Evolutionary conservation across 2,329 filamentous ascomycete species (phyloP).

Genomic region (Pezicula rhizophila): DNA sequence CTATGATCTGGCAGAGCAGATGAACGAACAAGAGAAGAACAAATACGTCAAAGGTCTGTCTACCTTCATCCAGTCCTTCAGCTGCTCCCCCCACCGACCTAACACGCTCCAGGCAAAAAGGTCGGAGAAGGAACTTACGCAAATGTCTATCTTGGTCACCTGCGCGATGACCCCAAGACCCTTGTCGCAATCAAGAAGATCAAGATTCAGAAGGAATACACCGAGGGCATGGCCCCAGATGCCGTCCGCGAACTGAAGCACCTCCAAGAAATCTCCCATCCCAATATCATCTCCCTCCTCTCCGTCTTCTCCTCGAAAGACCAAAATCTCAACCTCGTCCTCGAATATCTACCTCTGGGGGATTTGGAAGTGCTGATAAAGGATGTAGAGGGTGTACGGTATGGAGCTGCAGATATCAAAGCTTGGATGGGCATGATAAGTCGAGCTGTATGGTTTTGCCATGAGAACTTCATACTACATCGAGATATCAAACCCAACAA

Average conservation of each 20-base stretch:
- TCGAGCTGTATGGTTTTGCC: conserved; percentile 91
- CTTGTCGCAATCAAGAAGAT: conserved; percentile 92
- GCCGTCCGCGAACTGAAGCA: conserved; percentile 94
- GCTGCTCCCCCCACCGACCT: conserved; percentile 4
- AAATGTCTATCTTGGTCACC: conserved; percentile 84
- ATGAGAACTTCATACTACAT: conserved; percentile 88
- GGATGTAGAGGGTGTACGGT: conserved; percentile 70
- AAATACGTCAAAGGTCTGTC: conserved; percentile 79
- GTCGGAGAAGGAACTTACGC: conserved; percentile 97
- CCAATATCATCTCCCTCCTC: conserved; percentile 89
- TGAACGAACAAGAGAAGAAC: conserved; percentile 74
- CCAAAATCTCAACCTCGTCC: conserved; percentile 91
- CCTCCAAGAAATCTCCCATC: conserved; percentile 87
- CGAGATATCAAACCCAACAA: conserved; percentile 99
- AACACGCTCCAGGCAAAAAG: conserved; percentile 60
- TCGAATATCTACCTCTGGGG: conserved; percentile 89
- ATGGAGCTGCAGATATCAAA: conserved; percentile 87
- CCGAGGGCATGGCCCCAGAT: conserved; percentile 88
- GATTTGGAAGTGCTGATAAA: conserved; percentile 93
- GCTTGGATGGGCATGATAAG: conserved; percentile 98
- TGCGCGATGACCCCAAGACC: conserved; percentile 63
- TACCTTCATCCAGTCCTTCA: conserved; percentile 5
- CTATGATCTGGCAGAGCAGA: conserved; percentile 66
- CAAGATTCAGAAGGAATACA: conserved; percentile 79
- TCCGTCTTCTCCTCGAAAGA: conserved; percentile 94